These are phyloP conservation scores for Trypanosoma avium DNA, from an alignment of 208 protist genomes.

Conservation along the genomic window DNA sequence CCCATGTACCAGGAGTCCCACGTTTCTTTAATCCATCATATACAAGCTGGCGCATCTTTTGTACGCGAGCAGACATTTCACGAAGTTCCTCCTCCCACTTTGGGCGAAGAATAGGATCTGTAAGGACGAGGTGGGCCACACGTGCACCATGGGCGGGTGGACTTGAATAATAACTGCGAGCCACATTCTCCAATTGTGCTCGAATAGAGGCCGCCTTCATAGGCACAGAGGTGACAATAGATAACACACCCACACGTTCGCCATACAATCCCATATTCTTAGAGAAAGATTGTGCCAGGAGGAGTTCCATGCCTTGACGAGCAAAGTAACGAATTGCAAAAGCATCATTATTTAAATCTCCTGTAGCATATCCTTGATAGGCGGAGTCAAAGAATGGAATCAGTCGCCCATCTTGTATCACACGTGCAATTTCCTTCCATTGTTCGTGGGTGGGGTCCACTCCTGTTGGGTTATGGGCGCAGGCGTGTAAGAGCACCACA, in stretches of 20 bases:
- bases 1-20: conserved; percentile 90
- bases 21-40: conserved; percentile 68
- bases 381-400: conserved; percentile 97
- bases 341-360: conserved; percentile 95
- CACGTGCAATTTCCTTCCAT: conserved; percentile 93
- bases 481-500: conserved; percentile 96
- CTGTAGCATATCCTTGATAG: conserved; percentile 97
- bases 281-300: conserved; percentile 95
- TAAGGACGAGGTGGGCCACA: conserved; percentile 93
- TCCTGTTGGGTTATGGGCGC: conserved; percentile 99
- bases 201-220: background rate
- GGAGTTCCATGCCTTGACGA: conserved; percentile 72
- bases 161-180: conserved; percentile 94
- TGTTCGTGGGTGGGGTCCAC: conserved; percentile 95
- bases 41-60: conserved; percentile 73
- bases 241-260: conserved; percentile 93
- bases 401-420: conserved; percentile 79
- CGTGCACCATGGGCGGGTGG: conserved; percentile 96
- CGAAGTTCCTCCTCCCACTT: conserved; percentile 94
- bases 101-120: conserved; percentile 60
- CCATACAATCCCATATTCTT: conserved; percentile 99
- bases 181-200: conserved; percentile 69
- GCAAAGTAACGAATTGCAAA: conserved; percentile 81
- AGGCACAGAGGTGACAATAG: no score
- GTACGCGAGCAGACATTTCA: conserved; percentile 84